A percentile compares a stretch with the other conserved stretches of the same genome.
These are phyloP conservation scores for Talaromyces albobiverticillius DNA, from an alignment of 2,329 filamentous ascomycete species.

Conservation along the genomic window DNA sequence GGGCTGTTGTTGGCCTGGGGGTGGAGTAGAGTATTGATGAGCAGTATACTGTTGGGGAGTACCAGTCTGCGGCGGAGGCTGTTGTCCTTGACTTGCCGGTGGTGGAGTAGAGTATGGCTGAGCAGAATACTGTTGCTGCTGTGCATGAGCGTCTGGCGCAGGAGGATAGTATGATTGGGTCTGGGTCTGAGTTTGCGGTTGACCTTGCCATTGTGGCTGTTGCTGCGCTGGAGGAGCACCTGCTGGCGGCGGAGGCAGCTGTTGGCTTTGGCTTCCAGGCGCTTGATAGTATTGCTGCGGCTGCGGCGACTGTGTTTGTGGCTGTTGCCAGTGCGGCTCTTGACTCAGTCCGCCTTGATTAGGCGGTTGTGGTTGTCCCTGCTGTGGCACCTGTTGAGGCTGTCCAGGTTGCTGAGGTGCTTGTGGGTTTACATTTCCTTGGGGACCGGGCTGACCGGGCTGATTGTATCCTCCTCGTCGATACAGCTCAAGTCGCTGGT, in stretches of 20 bases:
- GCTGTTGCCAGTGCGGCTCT: slow-evolving; percentile 15
- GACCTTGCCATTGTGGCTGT: slow-evolving; percentile 14
- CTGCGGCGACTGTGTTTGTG: slow-evolving; percentile 7
- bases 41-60: background rate
- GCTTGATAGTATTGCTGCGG: slow-evolving; percentile 8
- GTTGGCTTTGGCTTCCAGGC: slow-evolving; percentile 4
- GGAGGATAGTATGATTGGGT: slow-evolving; percentile 12
- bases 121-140: background rate
- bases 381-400: slow-evolving; percentile 14
- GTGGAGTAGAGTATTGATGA: slow-evolving; percentile 6
- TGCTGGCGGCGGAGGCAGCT: slow-evolving; percentile 1
- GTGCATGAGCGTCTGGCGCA: slow-evolving; percentile 10
- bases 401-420: slow-evolving; percentile 19
- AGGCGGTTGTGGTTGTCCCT: background rate
- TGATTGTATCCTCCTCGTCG: slow-evolving; percentile 23
- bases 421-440: too few relatives aligned
- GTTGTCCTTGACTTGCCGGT: slow-evolving; percentile 4
- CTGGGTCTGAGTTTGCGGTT: background rate
- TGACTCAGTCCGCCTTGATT: slow-evolving; percentile 15
- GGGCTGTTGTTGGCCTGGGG: slow-evolving; percentile 5
- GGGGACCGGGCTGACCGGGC: too few relatives aligned
- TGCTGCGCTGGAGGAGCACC: slow-evolving; percentile 13
- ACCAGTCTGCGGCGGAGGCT: background rate
- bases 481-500: slow-evolving; percentile 27
- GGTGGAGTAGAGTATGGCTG: slow-evolving; percentile 10